Conservation (phyloP, 2,329 filamentous ascomycete species). For the Knufia fluminis region DNA sequence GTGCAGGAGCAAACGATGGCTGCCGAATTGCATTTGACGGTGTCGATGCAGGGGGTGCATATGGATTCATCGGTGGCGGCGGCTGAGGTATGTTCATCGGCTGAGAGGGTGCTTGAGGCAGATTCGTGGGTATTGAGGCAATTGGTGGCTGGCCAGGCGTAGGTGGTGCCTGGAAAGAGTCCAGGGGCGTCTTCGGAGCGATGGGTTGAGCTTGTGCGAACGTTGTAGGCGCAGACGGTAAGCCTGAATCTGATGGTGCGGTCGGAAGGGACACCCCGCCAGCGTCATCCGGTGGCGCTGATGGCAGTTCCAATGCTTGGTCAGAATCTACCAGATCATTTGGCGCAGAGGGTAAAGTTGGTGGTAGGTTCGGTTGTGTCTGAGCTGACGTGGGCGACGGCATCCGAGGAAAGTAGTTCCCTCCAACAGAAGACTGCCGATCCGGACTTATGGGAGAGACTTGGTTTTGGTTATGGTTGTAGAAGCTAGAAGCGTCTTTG, state of each 20-base stretch:
- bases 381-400: slow-evolving; percentile 8
- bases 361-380: slow-evolving; percentile 26
- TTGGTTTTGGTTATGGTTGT: slow-evolving; percentile 32
- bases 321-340: slow-evolving; percentile 15
- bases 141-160: slow-evolving; percentile 12
- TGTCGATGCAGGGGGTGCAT: slow-evolving; percentile 13
- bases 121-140: slow-evolving; percentile 1
- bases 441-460: slow-evolving; percentile 46
- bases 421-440: slow-evolving; percentile 43
- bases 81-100: not conserved
- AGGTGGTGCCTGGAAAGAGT: slow-evolving; percentile 10
- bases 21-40: not conserved
- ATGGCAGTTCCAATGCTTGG: slow-evolving; percentile 19
- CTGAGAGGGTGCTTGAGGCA: slow-evolving; percentile 6
- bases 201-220: slow-evolving; percentile 17
- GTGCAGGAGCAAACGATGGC: slow-evolving; percentile 2
- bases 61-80: slow-evolving; percentile 19
- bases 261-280: slow-evolving; percentile 17
- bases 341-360: slow-evolving; percentile 24
- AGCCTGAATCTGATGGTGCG: slow-evolving; percentile 19
- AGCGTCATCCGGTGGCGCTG: slow-evolving; percentile 19
- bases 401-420: slow-evolving; percentile 48
- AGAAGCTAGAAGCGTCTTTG: slow-evolving; percentile 26
- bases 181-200: slow-evolving; percentile 1
- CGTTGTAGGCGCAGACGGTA: slow-evolving; percentile 11